Conservation (phyloP, 768 basidiomycete species). For the Tylopilus balloui region DNA sequence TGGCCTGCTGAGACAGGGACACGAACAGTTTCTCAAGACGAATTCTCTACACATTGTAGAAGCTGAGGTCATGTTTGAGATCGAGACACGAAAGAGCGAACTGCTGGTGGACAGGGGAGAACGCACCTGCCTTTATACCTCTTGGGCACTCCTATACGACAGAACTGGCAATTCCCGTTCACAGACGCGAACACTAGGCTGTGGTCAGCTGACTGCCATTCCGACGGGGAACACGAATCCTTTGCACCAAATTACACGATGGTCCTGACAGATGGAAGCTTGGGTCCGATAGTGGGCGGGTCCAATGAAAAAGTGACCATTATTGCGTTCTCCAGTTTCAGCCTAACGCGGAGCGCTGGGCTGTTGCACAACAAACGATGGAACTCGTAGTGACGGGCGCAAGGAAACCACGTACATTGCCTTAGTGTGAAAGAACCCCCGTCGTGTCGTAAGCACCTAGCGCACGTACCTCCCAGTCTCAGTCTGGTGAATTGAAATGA, state of each 20-base stretch:
- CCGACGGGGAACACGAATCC: not conserved
- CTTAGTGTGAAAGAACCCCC: too few relatives aligned
- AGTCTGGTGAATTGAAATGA: too few relatives aligned
- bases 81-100: not conserved
- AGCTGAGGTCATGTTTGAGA: not conserved
- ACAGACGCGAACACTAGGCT: not conserved
- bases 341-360: not conserved
- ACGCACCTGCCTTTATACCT: slow-evolving; percentile 4
- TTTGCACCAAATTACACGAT: not conserved
- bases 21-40: slow-evolving; percentile 7
- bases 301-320: not conserved
- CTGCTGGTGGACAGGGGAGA: not conserved
- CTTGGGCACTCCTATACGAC: not conserved
- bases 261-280: not conserved
- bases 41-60: slow-evolving; percentile 6
- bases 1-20: not conserved
- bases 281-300: not conserved
- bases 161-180: not conserved
- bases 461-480: too few relatives aligned
- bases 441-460: too few relatives aligned
- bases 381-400: too few relatives aligned
- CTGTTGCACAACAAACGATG: not conserved
- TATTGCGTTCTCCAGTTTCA: not conserved
- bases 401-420: not conserved
- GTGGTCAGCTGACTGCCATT: not conserved